Percentiles rank a stretch among this genome's conserved stretches.
These are phyloP conservation scores for Aspergillus sp. DNA, from an alignment of 2,329 filamentous ascomycete genomes.

Conservation along the genomic window DNA sequence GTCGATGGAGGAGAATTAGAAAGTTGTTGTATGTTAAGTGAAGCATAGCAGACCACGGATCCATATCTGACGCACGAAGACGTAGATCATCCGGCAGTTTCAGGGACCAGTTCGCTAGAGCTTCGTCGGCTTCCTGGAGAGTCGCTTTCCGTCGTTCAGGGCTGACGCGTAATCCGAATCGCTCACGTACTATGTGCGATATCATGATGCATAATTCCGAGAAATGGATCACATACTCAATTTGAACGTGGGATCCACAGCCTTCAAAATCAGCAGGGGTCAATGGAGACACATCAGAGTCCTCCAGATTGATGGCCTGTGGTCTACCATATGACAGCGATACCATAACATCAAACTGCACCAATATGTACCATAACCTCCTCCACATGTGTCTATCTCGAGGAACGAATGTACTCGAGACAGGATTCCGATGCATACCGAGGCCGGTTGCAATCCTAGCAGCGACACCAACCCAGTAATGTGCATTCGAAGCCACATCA, in stretches of 20 bases:
- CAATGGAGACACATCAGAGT: slow-evolving; percentile 45
- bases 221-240: slow-evolving; percentile 43
- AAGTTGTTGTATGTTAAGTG: slow-evolving; percentile 43
- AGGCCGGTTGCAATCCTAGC: slow-evolving; percentile 47
- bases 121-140: slow-evolving; percentile 36
- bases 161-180: slow-evolving; percentile 35
- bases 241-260: slow-evolving; percentile 38
- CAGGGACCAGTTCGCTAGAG: slow-evolving; percentile 37
- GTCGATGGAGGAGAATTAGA: slow-evolving; percentile 39
- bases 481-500: slow-evolving; percentile 49
- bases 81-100: slow-evolving; percentile 36
- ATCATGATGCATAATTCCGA: slow-evolving; percentile 47
- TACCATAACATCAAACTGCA: slow-evolving; percentile 40
- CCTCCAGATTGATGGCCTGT: slow-evolving; percentile 47
- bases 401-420: slow-evolving; percentile 35
- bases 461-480: slow-evolving; percentile 49
- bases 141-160: slow-evolving; percentile 36
- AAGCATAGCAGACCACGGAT: slow-evolving; percentile 39
- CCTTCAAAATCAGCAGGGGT: slow-evolving; percentile 43
- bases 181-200: slow-evolving; percentile 37
- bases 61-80: slow-evolving; percentile 35
- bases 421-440: slow-evolving; percentile 47
- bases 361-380: slow-evolving; percentile 38
- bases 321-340: slow-evolving; percentile 46
- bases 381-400: slow-evolving; percentile 40